Base-by-base conservation (phyloP, 306 rosid genomes). In the Pterocarpus macrocarpus region DNA sequence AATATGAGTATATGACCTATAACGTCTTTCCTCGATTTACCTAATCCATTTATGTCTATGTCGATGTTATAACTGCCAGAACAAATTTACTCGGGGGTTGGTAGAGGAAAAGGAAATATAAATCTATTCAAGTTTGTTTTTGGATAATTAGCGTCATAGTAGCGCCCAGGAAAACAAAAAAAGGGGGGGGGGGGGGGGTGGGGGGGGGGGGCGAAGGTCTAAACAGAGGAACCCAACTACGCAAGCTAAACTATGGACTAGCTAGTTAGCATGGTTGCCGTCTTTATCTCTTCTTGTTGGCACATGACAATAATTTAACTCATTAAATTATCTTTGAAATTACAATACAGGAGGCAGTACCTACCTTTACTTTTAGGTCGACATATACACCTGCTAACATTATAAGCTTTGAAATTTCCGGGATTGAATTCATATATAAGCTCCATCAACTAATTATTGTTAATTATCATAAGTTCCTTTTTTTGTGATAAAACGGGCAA, bases 261-360 rank as follows among this genome's bases (percentile, higher is more conserved):
- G 65, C 36, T 56, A 16, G 36, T 7, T 47, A 47, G n/a, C 4
- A 15, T 64, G 14, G 6, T 64, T 64, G 28, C 44, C 22, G 8
- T 35, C 28, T 14, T 14, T 64, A 14, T 50, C 8, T 8, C 36
- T 59, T 2, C 2, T 38, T 15, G 30, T 6, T 15, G 2, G 30
- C 70, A 65, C 50, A 38, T 65, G 50, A 4, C 12, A 64, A 64
- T 64, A 36, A 65, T 38, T 65, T 15, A 65, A 15, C 30, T 65
- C 50, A 65, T 65, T 65, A 15, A 36, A 15, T 38, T 15, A 38
- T 32, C 14, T 65, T 38, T 65, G 32, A 65, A 36, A 65, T 38
- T 14, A 8, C 32, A 15, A 15, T 36, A 6, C 7, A 14, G 30
- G 7, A 65, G 12, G 49, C 5, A 6, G 13, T n/a, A 7, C 49